Conservation (phyloP, 768 basidiomycete genomes). For the Phaeotremella fagi region DNA sequence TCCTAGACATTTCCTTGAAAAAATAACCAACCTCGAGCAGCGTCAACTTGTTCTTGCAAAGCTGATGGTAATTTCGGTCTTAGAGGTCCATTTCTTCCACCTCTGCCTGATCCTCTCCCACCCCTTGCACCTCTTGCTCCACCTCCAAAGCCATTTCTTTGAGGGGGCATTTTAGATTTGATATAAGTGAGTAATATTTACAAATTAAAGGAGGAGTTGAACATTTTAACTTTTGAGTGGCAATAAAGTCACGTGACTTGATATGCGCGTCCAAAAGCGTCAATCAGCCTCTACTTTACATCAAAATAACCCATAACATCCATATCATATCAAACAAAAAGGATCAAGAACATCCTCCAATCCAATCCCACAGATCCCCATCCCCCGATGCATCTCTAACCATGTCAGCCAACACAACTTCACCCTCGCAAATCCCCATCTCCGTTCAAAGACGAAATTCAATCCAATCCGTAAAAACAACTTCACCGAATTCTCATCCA, state of each 20-base stretch:
- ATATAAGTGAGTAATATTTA: too few relatives aligned
- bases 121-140: slow-evolving; percentile 9
- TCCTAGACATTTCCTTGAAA: slow-evolving; percentile 1
- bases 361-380: too few relatives aligned
- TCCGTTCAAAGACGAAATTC: too few relatives aligned
- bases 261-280: not conserved
- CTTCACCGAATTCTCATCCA: too few relatives aligned
- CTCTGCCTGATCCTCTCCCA: slow-evolving; percentile 4
- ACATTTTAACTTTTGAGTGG: not conserved
- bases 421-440: too few relatives aligned
- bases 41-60: slow-evolving; percentile 21
- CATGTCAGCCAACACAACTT: too few relatives aligned
- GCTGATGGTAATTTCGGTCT: slow-evolving; percentile 30
- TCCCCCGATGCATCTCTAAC: too few relatives aligned
- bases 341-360: not conserved
- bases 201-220: too few relatives aligned
- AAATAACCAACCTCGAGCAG: slow-evolving; percentile 10
- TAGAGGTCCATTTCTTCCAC: slow-evolving; percentile 6
- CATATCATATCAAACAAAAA: not conserved
- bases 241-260: not conserved
- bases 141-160: not conserved
- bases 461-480: too few relatives aligned
- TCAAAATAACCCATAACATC: too few relatives aligned
- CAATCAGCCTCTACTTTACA: too few relatives aligned
- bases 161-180: not conserved